phyloP scores from a whole-genome alignment of 225 moss, liverwort and hornwort genomes.

The Sphagnum tenellum region DNA sequence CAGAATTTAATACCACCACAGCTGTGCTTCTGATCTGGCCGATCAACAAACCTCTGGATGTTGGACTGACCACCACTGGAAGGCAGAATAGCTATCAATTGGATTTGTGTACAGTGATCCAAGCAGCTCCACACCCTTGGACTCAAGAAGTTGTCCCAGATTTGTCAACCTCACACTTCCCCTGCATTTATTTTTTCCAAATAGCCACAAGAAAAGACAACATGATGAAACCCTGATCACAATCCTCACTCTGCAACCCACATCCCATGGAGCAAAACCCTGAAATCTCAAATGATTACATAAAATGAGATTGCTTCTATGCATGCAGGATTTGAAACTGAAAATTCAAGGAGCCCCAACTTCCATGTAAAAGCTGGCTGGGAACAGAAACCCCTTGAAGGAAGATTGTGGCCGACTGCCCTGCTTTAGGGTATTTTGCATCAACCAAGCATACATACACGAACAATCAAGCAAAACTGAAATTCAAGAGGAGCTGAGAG shows the following conservation, averaged over 20 bases:
- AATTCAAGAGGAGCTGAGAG: neutral
- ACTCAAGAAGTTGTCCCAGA: slow-evolving; percentile 28
- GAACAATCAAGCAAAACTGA: neutral
- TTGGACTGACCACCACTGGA: slow-evolving; percentile 34
- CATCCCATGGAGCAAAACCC: neutral
- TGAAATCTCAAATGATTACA: neutral
- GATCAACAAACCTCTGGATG: slow-evolving; percentile 28
- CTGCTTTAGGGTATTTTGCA: neutral
- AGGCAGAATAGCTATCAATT: slow-evolving; percentile 23
- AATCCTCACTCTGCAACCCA: no score
- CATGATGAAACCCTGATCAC: neutral
- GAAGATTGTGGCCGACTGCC: no score
- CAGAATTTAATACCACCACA: neutral
- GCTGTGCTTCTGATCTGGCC: neutral
- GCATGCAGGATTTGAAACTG: neutral
- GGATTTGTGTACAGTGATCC: slow-evolving; percentile 19
- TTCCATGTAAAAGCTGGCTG: no score
- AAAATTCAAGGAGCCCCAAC: no score
- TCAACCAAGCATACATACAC: neutral
- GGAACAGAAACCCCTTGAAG: no score
- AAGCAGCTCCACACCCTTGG: slow-evolving; percentile 20
- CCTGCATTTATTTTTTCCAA: slow-evolving; percentile 11
- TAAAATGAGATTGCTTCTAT: neutral
- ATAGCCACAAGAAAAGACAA: neutral
- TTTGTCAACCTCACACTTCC: slow-evolving; percentile 35